Evolutionary conservation across 2,329 filamentous ascomycete genomes (phyloP).

Genomic region (Corniculantispora saksenae): DNA sequence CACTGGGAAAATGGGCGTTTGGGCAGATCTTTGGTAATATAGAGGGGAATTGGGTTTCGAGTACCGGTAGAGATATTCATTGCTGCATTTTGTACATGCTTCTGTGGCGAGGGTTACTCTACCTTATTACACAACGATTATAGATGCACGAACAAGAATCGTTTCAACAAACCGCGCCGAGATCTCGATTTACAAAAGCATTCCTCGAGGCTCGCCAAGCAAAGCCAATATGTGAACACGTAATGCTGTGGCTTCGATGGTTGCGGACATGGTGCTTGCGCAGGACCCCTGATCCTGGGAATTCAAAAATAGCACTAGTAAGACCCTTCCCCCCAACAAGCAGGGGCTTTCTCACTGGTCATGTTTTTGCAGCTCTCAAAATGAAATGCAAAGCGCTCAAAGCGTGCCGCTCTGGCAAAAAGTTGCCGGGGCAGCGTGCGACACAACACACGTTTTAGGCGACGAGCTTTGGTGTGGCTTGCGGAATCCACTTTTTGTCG

Average conservation of each 20-base stretch:
- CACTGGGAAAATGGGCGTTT: conserved; percentile 5
- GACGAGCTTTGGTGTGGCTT: conserved; percentile 6
- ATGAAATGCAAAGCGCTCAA: neutral
- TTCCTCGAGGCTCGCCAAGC: neutral
- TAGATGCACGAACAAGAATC: neutral
- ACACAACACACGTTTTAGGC: neutral
- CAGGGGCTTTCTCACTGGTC: neutral
- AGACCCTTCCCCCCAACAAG: neutral
- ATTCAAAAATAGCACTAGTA: neutral
- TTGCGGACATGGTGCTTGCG: neutral
- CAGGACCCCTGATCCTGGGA: neutral
- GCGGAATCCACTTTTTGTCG: neutral
- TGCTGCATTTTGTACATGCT: neutral
- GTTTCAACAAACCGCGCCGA: neutral
- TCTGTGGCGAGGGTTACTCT: neutral
- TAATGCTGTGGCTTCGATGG: neutral
- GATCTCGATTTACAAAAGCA: neutral
- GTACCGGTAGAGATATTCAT: neutral
- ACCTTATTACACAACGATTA: neutral
- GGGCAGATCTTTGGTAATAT: neutral
- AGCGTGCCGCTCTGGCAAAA: neutral
- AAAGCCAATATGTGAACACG: neutral
- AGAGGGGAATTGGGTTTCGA: neutral
- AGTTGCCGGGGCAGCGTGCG: neutral
- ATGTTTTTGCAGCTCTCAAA: neutral